Evolutionary conservation across 2,329 filamentous ascomycete species (phyloP).

Genomic region (Zarea fungicola): DNA sequence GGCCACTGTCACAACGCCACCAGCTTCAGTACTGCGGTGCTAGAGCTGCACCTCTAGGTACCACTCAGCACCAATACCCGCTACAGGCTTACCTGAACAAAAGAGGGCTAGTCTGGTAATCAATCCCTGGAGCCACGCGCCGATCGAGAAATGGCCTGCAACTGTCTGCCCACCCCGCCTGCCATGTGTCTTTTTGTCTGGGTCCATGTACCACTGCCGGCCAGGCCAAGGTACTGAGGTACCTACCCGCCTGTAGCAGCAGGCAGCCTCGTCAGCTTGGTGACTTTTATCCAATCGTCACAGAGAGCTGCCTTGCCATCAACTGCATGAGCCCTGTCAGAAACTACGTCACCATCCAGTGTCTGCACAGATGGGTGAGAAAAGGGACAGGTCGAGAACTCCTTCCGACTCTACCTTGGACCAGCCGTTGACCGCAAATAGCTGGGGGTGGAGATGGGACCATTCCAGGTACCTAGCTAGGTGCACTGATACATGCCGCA

Average conservation of each 20-base stretch:
- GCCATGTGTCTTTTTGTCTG: background rate
- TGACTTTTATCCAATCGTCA: too few relatives aligned
- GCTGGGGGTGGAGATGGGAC: background rate
- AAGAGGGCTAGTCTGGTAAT: background rate
- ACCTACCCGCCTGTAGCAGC: background rate
- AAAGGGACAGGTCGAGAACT: background rate
- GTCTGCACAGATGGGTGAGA: too few relatives aligned
- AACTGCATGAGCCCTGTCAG: too few relatives aligned
- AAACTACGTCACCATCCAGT: too few relatives aligned
- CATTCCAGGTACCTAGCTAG: background rate
- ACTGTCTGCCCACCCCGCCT: background rate
- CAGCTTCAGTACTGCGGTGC: too few relatives aligned
- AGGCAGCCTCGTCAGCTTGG: too few relatives aligned
- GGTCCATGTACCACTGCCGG: background rate
- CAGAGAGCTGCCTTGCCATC: too few relatives aligned
- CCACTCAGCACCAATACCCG: too few relatives aligned
- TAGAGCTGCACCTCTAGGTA: too few relatives aligned
- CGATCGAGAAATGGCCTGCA: background rate
- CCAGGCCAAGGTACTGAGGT: too few relatives aligned
- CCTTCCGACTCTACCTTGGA: background rate
- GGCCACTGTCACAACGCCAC: too few relatives aligned
- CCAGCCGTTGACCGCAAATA: slow-evolving; percentile 1
- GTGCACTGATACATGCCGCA: background rate
- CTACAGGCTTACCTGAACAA: too few relatives aligned
- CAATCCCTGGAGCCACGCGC: slow-evolving; percentile 1